Percentiles rank a stretch among this genome's conserved stretches.
Conservation (phyloP, 768 basidiomycete genomes). For the Chalciporus pseudorubinellus region DNA sequence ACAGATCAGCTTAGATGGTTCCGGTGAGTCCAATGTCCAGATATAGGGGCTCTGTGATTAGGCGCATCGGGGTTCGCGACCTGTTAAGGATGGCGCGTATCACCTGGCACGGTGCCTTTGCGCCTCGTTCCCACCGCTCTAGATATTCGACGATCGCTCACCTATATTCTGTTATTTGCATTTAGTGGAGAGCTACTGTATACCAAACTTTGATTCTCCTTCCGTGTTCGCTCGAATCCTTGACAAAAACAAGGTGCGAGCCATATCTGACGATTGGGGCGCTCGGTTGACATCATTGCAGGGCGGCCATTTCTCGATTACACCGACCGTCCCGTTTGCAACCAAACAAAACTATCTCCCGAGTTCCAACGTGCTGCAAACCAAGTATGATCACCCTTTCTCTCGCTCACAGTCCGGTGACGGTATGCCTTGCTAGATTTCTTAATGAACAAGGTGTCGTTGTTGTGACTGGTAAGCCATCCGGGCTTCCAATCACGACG, state of each 20-base stretch:
- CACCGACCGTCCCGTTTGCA: conserved; percentile 63
- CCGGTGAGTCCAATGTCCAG: conserved; percentile 47
- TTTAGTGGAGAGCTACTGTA: conserved; percentile 86
- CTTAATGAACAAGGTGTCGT: conserved; percentile 87
- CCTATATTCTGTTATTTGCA: background rate
- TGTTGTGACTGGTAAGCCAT: conserved; percentile 63
- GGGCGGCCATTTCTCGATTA: conserved; percentile 91
- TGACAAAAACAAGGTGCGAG: conserved; percentile 68
- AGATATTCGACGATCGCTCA: conserved; percentile 1
- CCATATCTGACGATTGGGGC: background rate
- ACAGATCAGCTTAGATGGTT: conserved; percentile 76
- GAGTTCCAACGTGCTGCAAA: conserved; percentile 81
- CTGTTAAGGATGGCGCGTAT: background rate
- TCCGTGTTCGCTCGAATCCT: conserved; percentile 88
- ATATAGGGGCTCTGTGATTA: background rate
- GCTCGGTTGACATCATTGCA: conserved; percentile 23
- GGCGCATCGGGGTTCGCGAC: background rate
- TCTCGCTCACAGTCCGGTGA: background rate
- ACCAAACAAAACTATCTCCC: conserved; percentile 85
- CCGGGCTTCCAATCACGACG: background rate
- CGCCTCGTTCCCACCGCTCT: background rate
- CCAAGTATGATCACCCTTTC: conserved; percentile 48
- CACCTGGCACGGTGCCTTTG: background rate
- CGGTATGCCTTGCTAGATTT: conserved; percentile 43
- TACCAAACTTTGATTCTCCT: conserved; percentile 92